Evolutionary conservation across 2,329 filamentous ascomycete genomes (phyloP).

Genomic region (Salinomyces thailandicus): DNA sequence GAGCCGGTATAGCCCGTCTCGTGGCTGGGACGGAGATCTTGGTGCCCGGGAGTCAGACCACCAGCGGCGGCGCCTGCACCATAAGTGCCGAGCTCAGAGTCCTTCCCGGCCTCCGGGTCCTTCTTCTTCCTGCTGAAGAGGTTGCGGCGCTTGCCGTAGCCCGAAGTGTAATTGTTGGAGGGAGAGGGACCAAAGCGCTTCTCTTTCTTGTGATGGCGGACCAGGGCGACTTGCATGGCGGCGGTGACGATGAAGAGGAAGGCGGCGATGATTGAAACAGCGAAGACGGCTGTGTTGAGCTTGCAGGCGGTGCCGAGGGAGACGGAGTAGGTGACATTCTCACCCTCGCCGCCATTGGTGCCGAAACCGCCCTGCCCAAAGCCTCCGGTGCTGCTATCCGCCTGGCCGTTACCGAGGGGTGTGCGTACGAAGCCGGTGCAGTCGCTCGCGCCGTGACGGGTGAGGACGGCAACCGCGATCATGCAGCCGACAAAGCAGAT

Average conservation of each 20-base stretch:
- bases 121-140: constrained; percentile 26
- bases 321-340: constrained; percentile 35
- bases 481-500: constrained; percentile 65
- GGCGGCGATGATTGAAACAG: constrained; percentile 67
- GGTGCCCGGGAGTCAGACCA: constrained; percentile 19
- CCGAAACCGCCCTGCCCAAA: constrained; percentile 39
- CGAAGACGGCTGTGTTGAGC: constrained; percentile 66
- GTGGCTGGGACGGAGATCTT: constrained; percentile 35
- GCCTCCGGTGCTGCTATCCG: constrained; percentile 38
- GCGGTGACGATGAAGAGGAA: constrained; percentile 68
- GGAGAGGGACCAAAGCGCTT: constrained; percentile 60
- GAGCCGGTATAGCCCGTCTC: constrained; percentile 43
- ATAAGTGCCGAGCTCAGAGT: constrained; percentile 36
- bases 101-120: constrained; percentile 23
- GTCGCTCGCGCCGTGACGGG: constrained; percentile 54
- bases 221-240: constrained; percentile 55
- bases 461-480: constrained; percentile 70
- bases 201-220: constrained; percentile 62
- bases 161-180: constrained; percentile 57
- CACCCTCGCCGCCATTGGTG: constrained; percentile 26
- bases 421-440: constrained; percentile 58
- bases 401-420: constrained; percentile 56
- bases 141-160: constrained; percentile 37
- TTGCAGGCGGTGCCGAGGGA: constrained; percentile 55
- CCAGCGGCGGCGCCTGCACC: constrained; percentile 20